A percentile compares a stretch with the other conserved stretches of the same genome.
phyloP scores from a whole-genome alignment of 371 early-diverging fungal species.

The Entomophthora muscae region DNA sequence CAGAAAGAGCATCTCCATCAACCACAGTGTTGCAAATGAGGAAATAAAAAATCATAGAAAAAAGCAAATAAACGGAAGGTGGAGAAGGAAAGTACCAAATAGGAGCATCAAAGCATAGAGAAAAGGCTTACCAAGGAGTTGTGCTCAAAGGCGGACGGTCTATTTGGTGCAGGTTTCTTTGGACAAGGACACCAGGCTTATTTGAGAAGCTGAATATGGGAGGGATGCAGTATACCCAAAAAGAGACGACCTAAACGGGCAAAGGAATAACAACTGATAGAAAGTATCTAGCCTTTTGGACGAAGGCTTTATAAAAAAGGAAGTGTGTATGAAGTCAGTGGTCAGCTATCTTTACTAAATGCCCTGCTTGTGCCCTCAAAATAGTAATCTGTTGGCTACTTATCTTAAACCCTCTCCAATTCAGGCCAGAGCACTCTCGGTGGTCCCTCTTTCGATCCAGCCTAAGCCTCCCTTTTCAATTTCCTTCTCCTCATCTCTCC shows the following conservation, averaged over 20 bases:
- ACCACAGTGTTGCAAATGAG: too few relatives aligned
- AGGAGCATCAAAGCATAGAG: neutral
- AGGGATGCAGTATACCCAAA: neutral
- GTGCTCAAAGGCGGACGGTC: neutral
- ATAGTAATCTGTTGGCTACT: neutral
- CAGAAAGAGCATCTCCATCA: too few relatives aligned
- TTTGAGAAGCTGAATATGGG: neutral
- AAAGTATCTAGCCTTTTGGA: neutral
- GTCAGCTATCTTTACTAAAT: neutral
- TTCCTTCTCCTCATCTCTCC: too few relatives aligned
- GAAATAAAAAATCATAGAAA: too few relatives aligned
- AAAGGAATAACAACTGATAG: neutral
- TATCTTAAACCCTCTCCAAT: neutral
- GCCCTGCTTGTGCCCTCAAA: neutral
- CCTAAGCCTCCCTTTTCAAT: too few relatives aligned
- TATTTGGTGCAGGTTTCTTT: neutral
- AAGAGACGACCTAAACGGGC: neutral
- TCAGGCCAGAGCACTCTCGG: neutral
- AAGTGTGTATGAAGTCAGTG: neutral
- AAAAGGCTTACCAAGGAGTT: neutral
- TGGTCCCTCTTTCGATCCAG: neutral
- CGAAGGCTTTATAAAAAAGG: neutral
- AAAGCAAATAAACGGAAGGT: neutral
- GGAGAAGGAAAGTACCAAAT: neutral
- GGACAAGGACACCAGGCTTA: neutral